phyloP scores from a whole-genome alignment of 805 yeast species.

The Metschnikowia cubensis region DNA sequence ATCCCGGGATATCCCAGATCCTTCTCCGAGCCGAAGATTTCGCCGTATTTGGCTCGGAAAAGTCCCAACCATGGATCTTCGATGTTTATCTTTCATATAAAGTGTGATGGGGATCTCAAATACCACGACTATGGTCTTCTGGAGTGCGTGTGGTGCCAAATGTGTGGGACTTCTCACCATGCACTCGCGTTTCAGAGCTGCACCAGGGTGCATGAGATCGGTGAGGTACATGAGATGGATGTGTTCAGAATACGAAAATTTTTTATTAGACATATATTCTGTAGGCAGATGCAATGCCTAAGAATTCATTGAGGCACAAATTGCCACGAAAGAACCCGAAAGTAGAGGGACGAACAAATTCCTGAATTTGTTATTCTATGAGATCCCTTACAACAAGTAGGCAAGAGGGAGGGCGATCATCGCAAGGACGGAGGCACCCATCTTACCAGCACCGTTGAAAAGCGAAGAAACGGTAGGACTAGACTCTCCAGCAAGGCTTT shows the following conservation, averaged over 20 bases:
- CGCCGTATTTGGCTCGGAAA: no score
- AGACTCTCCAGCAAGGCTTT: slow-evolving; percentile 13
- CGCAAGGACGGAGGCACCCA: slow-evolving; percentile 27
- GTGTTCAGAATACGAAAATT: not conserved
- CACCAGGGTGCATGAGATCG: not conserved
- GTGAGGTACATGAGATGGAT: not conserved
- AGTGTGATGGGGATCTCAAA: no score
- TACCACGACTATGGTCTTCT: not conserved
- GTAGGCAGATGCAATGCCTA: not conserved
- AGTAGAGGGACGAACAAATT: not conserved
- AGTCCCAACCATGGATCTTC: no score
- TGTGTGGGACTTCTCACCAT: not conserved
- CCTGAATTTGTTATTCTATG: not conserved
- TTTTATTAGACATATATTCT: not conserved
- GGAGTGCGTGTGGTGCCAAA: not conserved
- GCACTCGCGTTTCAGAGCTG: slow-evolving; percentile 3
- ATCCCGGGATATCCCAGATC: no score
- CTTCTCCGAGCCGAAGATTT: no score
- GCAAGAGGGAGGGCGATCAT: slow-evolving; percentile 32
- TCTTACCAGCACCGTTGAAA: slow-evolving; percentile 19
- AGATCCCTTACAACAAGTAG: slow-evolving; percentile 28
- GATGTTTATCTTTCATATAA: no score
- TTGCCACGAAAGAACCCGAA: slow-evolving; percentile 1
- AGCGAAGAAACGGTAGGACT: slow-evolving; percentile 12
- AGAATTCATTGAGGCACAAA: not conserved